Conservation (phyloP, 768 basidiomycete species). For the Xerocomus brunneocitrinus region DNA sequence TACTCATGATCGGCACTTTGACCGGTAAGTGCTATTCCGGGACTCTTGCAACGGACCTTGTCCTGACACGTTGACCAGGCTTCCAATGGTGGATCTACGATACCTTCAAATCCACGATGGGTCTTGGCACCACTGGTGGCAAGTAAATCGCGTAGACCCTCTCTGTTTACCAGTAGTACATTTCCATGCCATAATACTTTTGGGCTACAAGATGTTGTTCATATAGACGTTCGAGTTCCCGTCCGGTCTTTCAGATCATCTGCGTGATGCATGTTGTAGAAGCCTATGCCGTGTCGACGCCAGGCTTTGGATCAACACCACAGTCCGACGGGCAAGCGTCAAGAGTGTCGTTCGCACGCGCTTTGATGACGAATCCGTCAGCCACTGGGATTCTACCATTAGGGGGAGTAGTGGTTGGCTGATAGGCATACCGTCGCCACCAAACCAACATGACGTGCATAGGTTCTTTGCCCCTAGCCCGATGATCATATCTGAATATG, state of each 20-base stretch:
- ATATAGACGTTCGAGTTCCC: neutral
- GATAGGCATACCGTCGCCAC: too few relatives aligned
- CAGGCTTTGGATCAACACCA: neutral
- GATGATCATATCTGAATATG: too few relatives aligned
- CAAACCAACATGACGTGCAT: too few relatives aligned
- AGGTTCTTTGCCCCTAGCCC: too few relatives aligned
- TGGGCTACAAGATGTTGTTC: neutral
- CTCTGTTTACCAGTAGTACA: neutral
- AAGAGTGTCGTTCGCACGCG: too few relatives aligned
- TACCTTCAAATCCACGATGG: constrained; percentile 78
- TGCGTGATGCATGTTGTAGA: too few relatives aligned
- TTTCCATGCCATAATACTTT: neutral
- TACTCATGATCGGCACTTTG: constrained; percentile 74
- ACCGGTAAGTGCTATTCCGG: constrained; percentile 32
- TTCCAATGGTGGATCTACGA: constrained; percentile 97
- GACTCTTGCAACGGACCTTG: neutral
- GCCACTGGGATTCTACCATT: too few relatives aligned
- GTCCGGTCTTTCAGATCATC: neutral
- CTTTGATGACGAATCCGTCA: too few relatives aligned
- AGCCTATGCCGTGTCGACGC: neutral
- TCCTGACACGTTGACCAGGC: constrained; percentile 37
- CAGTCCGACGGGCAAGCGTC: neutral
- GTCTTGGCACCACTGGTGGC: constrained; percentile 84
- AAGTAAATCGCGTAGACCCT: constrained; percentile 48
- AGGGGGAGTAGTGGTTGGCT: too few relatives aligned